Conservation (phyloP, 2,329 filamentous ascomycete species). For the Blumeriella jaapii region DNA sequence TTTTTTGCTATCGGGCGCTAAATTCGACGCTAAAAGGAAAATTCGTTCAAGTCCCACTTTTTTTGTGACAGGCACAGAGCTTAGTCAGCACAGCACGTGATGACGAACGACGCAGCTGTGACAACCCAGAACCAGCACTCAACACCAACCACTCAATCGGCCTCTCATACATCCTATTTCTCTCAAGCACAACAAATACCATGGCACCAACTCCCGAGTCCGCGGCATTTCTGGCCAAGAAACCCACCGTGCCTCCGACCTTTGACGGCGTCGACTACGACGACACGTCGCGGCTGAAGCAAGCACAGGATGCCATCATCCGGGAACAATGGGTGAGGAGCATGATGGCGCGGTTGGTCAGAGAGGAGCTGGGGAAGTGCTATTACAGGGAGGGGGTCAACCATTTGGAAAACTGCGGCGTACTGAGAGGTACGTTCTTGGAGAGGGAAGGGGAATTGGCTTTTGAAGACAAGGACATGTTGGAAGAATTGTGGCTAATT, state of each 20-base stretch:
- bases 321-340: slow-evolving; percentile 81
- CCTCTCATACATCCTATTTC: too few relatives aligned
- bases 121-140: too few relatives aligned
- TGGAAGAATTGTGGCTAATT: too few relatives aligned
- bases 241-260: slow-evolving; percentile 69
- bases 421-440: slow-evolving; percentile 57
- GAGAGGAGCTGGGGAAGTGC: slow-evolving; percentile 77
- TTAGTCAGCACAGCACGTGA: too few relatives aligned
- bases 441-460: not conserved
- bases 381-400: slow-evolving; percentile 78
- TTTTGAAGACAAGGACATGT: not conserved
- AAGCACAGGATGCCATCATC: slow-evolving; percentile 70
- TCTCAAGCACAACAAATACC: slow-evolving; percentile 2
- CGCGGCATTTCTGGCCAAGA: slow-evolving; percentile 68
- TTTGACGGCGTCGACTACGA: slow-evolving; percentile 84
- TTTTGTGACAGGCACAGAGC: too few relatives aligned
- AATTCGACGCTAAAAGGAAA: too few relatives aligned
- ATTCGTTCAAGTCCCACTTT: too few relatives aligned
- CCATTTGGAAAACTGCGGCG: slow-evolving; percentile 78
- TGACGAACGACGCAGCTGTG: too few relatives aligned
- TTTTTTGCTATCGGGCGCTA: slow-evolving; percentile 13
- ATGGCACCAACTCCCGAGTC: slow-evolving; percentile 77
- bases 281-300: slow-evolving; percentile 69
- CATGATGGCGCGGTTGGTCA: slow-evolving; percentile 78
- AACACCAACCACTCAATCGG: too few relatives aligned